Conservation (phyloP, 2,329 filamentous ascomycete species). For the Trichoderma simmonsii region DNA sequence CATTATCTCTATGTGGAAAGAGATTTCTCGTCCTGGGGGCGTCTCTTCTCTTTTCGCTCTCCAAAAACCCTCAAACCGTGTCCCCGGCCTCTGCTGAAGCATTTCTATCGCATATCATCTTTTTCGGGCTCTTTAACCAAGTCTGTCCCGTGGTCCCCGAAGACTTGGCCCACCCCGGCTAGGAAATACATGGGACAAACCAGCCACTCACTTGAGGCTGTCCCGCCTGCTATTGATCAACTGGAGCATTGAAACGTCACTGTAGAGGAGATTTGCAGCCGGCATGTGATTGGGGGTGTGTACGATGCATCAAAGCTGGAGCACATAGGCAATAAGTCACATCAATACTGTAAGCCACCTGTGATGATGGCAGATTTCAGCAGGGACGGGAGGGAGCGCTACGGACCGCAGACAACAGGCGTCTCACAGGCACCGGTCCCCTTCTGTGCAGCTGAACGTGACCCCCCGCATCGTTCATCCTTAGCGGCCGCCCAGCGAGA, state of each 20-base stretch:
- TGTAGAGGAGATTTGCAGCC: background rate
- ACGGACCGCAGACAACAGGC: background rate
- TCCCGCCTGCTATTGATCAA: background rate
- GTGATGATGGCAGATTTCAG: background rate
- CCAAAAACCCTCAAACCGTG: background rate
- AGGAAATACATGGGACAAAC: background rate
- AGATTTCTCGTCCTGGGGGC: background rate
- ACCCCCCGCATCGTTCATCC: background rate
- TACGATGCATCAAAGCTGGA: background rate
- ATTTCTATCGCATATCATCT: constrained; percentile 20
- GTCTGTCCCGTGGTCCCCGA: constrained; percentile 16
- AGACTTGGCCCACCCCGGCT: background rate
- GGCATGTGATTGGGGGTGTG: background rate
- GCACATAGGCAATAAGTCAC: background rate
- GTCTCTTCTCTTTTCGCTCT: background rate
- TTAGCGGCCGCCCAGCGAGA: background rate
- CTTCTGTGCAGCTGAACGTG: background rate
- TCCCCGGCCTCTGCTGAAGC: background rate
- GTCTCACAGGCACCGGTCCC: background rate
- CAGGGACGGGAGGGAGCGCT: constrained; percentile 7
- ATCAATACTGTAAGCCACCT: background rate
- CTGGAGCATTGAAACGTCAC: background rate
- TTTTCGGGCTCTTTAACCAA: constrained; percentile 20
- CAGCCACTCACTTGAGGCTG: background rate
- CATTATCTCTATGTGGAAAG: background rate